Evolutionary conservation across 495 filamentous ascomycete genomes (phyloP).

Genomic region (Penicillium ochrochloron): DNA sequence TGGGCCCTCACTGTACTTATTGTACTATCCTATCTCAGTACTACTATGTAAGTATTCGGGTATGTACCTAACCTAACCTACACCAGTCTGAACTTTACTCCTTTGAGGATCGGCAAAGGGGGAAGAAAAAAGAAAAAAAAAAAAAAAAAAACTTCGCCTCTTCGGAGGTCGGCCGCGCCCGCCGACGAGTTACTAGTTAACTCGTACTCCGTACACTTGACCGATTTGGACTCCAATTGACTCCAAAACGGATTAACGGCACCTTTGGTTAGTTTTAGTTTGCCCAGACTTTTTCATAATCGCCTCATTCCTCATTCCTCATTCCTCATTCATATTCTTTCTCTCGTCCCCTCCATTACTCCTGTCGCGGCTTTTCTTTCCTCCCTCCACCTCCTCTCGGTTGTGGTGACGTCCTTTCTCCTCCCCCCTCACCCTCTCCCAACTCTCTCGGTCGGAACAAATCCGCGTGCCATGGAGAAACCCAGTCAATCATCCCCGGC

Average conservation of each 20-base stretch:
- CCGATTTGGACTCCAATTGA: not conserved
- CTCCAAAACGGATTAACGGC: not conserved
- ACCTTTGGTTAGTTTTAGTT: not conserved
- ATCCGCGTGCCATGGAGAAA: constrained; percentile 28
- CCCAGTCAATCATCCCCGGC: constrained; percentile 11
- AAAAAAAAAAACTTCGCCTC: not conserved
- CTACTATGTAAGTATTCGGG: no score
- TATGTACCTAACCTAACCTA: no score
- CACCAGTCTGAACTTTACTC: no score
- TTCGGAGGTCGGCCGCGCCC: constrained; percentile 1
- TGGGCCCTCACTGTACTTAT: no score
- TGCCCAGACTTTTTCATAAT: not conserved
- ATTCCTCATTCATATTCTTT: not conserved
- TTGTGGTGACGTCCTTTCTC: not conserved
- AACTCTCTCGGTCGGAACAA: constrained; percentile 6
- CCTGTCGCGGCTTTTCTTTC: not conserved
- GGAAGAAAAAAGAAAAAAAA: not conserved
- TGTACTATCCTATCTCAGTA: no score
- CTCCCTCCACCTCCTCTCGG: not conserved
- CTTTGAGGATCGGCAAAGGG: no score
- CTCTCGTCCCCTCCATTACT: not conserved
- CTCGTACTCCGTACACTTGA: no score
- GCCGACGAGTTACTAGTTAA: no score
- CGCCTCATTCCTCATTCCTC: no score
- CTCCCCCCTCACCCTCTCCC: not conserved